phyloP scores from a whole-genome alignment of 2,329 filamentous ascomycete species.

The Escovopsis sp. region DNA sequence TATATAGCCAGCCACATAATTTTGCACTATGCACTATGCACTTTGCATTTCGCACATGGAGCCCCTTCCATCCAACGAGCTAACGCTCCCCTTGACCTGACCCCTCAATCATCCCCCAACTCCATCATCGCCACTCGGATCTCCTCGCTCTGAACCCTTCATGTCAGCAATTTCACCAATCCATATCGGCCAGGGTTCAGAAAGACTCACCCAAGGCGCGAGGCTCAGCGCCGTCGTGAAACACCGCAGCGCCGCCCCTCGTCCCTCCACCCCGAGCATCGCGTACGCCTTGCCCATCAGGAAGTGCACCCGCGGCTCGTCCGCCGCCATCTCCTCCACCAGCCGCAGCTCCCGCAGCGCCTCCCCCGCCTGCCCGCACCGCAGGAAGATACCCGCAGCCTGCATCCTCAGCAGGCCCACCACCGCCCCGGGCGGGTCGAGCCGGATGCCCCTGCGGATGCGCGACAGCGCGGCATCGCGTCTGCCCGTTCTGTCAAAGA shows the following conservation, averaged over 20 bases:
- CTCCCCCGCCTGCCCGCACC: conserved; percentile 2
- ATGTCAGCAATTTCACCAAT: background rate
- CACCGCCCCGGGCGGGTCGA: conserved; percentile 2
- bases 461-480: background rate
- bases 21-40: too few species aligned
- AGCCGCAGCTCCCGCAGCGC: conserved; percentile 3
- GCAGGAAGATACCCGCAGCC: conserved; percentile 3
- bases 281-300: conserved; percentile 4
- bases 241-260: background rate
- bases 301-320: conserved; percentile 5
- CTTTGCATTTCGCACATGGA: too few species aligned
- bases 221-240: background rate
- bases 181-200: background rate
- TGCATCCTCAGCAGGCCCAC: conserved; percentile 3
- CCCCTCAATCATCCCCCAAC: too few species aligned
- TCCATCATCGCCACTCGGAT: background rate
- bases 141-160: background rate
- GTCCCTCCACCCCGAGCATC: conserved; percentile 2
- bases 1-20: too few species aligned
- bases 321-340: conserved; percentile 3
- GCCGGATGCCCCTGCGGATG: conserved; percentile 3
- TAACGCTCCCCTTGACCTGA: too few species aligned
- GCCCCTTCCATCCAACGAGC: too few species aligned
- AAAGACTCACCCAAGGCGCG: background rate
- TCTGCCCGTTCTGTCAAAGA: background rate